Conservation (phyloP, 768 basidiomycete species). For the Amanita exitialis region DNA sequence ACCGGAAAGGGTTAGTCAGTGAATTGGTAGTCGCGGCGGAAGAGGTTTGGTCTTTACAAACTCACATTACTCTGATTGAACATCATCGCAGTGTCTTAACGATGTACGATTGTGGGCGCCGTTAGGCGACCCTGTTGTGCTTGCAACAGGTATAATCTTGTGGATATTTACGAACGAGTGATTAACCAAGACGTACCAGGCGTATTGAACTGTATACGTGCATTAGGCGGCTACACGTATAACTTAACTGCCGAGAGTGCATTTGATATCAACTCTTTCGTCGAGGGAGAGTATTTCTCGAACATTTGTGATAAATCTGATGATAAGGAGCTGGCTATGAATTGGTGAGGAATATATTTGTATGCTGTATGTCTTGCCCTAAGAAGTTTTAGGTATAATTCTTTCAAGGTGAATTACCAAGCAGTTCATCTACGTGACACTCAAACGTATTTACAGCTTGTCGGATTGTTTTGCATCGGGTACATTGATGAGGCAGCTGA, state of each 20-base stretch:
- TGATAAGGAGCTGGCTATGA: slow-evolving; percentile 41
- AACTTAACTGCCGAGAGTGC: slow-evolving; percentile 36
- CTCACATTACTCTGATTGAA: background rate
- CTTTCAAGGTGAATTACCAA: slow-evolving; percentile 40
- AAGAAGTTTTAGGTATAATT: slow-evolving; percentile 39
- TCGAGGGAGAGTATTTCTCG: slow-evolving; percentile 42
- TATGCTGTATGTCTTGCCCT: background rate
- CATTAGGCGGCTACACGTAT: slow-evolving; percentile 50
- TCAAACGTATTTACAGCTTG: slow-evolving; percentile 30
- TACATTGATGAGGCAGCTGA: slow-evolving; percentile 46
- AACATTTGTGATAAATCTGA: slow-evolving; percentile 33
- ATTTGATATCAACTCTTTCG: slow-evolving; percentile 53
- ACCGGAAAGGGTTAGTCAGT: slow-evolving; percentile 29
- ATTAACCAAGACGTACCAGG: slow-evolving; percentile 20
- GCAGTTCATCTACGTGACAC: background rate
- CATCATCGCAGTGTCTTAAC: slow-evolving; percentile 33
- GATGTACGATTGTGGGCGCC: slow-evolving; percentile 51
- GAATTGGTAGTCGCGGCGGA: slow-evolving; percentile 49
- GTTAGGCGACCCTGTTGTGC: slow-evolving; percentile 38
- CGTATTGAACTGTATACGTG: slow-evolving; percentile 54
- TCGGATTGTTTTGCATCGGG: slow-evolving; percentile 55
- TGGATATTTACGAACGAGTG: background rate
- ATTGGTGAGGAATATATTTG: slow-evolving; percentile 33
- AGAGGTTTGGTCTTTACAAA: slow-evolving; percentile 31
- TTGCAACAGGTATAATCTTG: slow-evolving; percentile 38